Evolutionary conservation across 495 filamentous ascomycete genomes (phyloP).

Genomic region (Pseudotulostoma volvatum): DNA sequence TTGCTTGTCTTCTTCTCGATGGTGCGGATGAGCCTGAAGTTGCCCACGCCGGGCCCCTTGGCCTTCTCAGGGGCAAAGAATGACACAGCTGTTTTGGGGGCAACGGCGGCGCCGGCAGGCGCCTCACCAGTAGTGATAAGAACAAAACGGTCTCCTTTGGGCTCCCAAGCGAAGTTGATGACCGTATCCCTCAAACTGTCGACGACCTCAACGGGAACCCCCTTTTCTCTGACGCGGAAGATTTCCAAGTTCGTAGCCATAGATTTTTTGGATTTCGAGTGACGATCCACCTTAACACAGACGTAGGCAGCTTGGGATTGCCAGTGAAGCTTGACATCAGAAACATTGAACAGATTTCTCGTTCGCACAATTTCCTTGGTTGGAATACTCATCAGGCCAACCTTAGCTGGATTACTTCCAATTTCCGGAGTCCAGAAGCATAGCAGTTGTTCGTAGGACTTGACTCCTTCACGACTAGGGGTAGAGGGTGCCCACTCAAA

Average conservation of each 20-base stretch:
- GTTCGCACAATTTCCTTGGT: slow-evolving; percentile 86
- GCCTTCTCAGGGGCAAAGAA: slow-evolving; percentile 94
- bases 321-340: slow-evolving; percentile 89
- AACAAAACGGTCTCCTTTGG: slow-evolving; percentile 90
- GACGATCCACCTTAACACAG: slow-evolving; percentile 95
- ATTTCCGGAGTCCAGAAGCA: slow-evolving; percentile 99
- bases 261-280: slow-evolving; percentile 97
- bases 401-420: slow-evolving; percentile 93
- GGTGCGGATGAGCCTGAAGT: slow-evolving; percentile 87
- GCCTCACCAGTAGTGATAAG: slow-evolving; percentile 89
- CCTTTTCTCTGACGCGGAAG: slow-evolving; percentile 91
- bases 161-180: slow-evolving; percentile 98
- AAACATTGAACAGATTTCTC: slow-evolving; percentile 91
- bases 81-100: slow-evolving; percentile 85
- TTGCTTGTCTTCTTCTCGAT: slow-evolving; percentile 98
- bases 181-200: slow-evolving; percentile 95
- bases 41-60: slow-evolving; percentile 61
- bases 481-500: slow-evolving; percentile 92
- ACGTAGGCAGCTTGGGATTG: slow-evolving; percentile 85
- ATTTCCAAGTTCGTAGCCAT: slow-evolving; percentile 94
- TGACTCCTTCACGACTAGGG: slow-evolving; percentile 60
- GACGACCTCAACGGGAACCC: slow-evolving; percentile 93
- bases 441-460: slow-evolving; percentile 84
- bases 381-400: slow-evolving; percentile 89
- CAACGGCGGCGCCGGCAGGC: slow-evolving; percentile 55